phyloP scores from a whole-genome alignment of 1,284 basidiomycete species.

The Trichosporon coremiiforme region DNA sequence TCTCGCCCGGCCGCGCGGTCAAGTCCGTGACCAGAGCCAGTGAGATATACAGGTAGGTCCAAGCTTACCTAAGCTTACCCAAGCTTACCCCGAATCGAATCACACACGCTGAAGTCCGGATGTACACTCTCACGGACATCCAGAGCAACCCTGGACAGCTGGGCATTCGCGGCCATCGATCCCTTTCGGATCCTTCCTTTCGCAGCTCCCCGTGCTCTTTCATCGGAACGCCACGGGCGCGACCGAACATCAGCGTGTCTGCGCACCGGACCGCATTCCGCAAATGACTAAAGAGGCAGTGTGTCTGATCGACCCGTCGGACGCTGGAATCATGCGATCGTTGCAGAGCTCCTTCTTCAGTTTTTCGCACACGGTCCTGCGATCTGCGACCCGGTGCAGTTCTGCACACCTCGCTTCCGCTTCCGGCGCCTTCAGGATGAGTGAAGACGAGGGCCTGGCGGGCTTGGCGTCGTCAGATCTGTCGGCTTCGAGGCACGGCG shows the following conservation, averaged over 20 bases:
- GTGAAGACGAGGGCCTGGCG: no score
- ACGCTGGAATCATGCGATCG: no score
- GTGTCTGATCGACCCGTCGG: not conserved
- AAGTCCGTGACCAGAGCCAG: not conserved
- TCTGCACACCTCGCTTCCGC: not conserved
- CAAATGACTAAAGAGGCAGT: not conserved
- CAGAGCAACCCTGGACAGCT: not conserved
- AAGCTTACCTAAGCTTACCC: no score
- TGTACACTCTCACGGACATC: not conserved
- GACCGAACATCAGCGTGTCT: not conserved
- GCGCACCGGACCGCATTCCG: not conserved
- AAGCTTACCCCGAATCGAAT: constrained; percentile 7
- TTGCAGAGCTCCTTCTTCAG: not conserved
- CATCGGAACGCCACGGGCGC: not conserved
- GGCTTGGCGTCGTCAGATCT: not conserved
- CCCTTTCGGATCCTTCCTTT: not conserved
- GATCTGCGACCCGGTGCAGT: not conserved
- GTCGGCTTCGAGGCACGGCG: not conserved
- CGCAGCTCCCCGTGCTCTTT: not conserved
- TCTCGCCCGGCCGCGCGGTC: no score
- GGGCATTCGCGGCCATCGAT: not conserved
- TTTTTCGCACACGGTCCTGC: not conserved
- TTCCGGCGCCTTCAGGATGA: no score
- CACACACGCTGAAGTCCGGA: not conserved
- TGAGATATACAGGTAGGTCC: not conserved